Base-by-base conservation (phyloP, 1,284 basidiomycete genomes). In the Tylopilus orsonianus region DNA sequence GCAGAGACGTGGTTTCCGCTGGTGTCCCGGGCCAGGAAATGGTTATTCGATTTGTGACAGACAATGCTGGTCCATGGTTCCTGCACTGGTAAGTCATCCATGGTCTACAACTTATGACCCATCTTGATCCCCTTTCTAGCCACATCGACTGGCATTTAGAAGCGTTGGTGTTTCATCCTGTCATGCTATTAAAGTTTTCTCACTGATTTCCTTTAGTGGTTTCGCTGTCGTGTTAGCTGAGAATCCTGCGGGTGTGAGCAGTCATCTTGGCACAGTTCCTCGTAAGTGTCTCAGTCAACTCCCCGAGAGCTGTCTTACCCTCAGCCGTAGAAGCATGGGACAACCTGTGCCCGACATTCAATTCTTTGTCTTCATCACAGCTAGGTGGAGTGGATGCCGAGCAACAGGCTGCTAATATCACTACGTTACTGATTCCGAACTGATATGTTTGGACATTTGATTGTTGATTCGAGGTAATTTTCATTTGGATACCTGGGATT, bases 81-180 rank as follows among this genome's bases (percentile, higher is more conserved):
- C 51, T 75, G 54, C 74, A 76, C 53, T 75, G 74, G 73, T 73
- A 59, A 26, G 24, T 35, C 33, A 8, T 24, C 24, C 29, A 32
- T 30, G 18, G 19, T 14, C 32, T 29, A 13, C 13, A 26, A 27
- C 29, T 3, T 16, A 9, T 18, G 10, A 13, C 9, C 8, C 24
- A 10, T 50, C 6, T 39, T 46, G 26, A 48, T 36, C 23, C 22
- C 16, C 23, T n/a, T 18, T 27, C 22, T 46, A 56, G 78, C 53
- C 74, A 75, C 53, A 72, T 77, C 49, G 71, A 80, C 41, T 77
- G 73, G 71, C 75, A 77, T 61, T 56, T 78, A 3, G 67, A 72
- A 48, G 56, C 59, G 61, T 64, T 41, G 56, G 61, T 52, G 13
- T 37, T 45, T 14, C 36, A 30, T 18, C 22, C n/a, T 23, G 19